phyloP scores from a whole-genome alignment of 2,329 filamentous ascomycete species.

The Macrophomina tecta region DNA sequence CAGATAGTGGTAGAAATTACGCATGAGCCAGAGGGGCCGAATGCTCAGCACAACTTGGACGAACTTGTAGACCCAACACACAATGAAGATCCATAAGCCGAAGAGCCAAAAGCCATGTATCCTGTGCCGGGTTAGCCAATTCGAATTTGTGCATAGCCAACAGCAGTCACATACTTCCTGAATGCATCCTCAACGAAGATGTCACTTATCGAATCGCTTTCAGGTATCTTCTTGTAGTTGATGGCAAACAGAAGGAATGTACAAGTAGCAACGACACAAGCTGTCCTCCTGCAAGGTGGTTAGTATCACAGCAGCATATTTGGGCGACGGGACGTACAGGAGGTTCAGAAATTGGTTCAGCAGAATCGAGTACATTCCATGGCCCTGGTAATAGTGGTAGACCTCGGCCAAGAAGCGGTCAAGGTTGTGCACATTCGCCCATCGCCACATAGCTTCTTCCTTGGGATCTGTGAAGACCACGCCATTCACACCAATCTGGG shows the following conservation, averaged over 20 bases:
- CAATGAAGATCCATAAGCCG: conserved; percentile 80
- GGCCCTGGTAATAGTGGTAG: conserved; percentile 83
- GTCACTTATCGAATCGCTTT: conserved; percentile 66
- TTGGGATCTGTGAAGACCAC: conserved; percentile 59
- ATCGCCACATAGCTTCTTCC: conserved; percentile 87
- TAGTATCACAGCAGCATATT: background rate
- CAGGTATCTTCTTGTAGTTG: conserved; percentile 75
- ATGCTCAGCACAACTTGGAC: conserved; percentile 19
- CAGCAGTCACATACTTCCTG: conserved; percentile 38
- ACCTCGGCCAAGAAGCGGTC: conserved; percentile 86
- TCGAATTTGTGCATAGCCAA: background rate
- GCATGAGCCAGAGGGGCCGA: conserved; percentile 63
- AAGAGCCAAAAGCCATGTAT: conserved; percentile 81
- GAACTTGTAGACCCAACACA: conserved; percentile 81
- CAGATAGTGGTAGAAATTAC: conserved; percentile 83
- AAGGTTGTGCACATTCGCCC: conserved; percentile 88
- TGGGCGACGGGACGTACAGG: conserved; percentile 59
- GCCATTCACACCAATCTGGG: conserved; percentile 12
- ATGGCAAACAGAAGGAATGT: conserved; percentile 87
- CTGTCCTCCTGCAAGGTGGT: conserved; percentile 68
- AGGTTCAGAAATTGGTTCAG: conserved; percentile 74
- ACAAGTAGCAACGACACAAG: conserved; percentile 81
- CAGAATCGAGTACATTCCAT: conserved; percentile 85
- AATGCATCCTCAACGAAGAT: conserved; percentile 78
- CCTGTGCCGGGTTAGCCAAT: conserved; percentile 39